phyloP scores from a whole-genome alignment of 2,329 filamentous ascomycete genomes.

The Hirsutella minnesotensis region DNA sequence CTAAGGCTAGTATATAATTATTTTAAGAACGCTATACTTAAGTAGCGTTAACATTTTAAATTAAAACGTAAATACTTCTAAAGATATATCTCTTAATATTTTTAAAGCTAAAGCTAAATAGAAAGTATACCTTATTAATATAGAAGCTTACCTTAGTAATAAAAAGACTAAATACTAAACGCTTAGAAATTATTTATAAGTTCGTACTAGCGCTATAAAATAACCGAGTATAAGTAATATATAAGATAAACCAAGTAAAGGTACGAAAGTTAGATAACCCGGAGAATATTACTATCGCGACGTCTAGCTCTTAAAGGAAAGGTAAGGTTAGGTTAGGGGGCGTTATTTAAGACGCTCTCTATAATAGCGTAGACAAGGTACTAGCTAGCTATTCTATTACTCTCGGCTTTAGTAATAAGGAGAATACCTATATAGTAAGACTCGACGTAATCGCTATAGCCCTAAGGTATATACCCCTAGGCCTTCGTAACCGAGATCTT shows the following conservation, averaged over 20 bases:
- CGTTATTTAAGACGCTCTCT: not conserved
- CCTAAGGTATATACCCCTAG: conserved; percentile 4
- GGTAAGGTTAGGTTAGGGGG: conserved; percentile 1
- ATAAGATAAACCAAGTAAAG: not conserved
- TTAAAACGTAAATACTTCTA: not conserved
- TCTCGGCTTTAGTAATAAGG: conserved; percentile 5
- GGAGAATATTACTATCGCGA: not conserved
- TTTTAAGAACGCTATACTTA: not conserved
- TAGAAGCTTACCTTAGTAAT: not conserved
- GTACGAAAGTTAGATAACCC: not conserved
- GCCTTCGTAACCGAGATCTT: conserved; percentile 2
- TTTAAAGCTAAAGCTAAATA: not conserved
- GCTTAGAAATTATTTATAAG: not conserved
- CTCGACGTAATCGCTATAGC: conserved; percentile 5
- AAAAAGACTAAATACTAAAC: not conserved
- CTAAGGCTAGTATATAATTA: conserved; percentile 2
- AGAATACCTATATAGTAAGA: conserved; percentile 8
- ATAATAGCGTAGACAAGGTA: not conserved
- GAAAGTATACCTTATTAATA: not conserved
- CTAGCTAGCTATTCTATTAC: conserved; percentile 5
- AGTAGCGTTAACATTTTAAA: too few species aligned
- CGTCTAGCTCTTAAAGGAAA: not conserved
- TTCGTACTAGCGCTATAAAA: not conserved
- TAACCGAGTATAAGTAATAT: not conserved
- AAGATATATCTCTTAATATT: not conserved